Evolutionary conservation across 495 filamentous ascomycete genomes (phyloP), one percentile per base, ranked within the genome.

Genomic region (Neurospora africana): DNA sequence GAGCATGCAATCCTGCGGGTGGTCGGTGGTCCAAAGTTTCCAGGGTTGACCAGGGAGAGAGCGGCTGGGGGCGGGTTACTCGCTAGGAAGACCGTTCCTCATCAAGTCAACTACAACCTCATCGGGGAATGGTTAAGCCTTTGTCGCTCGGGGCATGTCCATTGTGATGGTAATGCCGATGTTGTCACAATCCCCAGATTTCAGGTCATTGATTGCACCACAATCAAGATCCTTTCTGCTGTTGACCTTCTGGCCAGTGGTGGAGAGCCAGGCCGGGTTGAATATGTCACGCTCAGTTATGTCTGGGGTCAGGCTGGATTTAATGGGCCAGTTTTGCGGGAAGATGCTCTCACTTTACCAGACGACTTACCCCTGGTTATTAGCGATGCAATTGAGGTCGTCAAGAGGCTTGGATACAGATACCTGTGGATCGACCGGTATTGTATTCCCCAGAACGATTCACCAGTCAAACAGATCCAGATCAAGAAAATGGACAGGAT

Each of bases 351-450:
- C 27, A 15, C 53, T 19, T 23, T 61, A 33, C 53, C 53, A 33
- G 7, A 33, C 0, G 27, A 33, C 0, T 17, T 61, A 9, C 53
- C 53, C 2, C 53, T 61, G 27, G 53, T 19, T 15, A 33, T 61
- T 3, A 61, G 27, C 23, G 53, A 61, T 61, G 53, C 53, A 0
- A 61, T 61, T 0, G 7, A 17, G 27, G 53, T 61, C 2, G 53
- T 61, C 27, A 61, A 17, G 53, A 68, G 40, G 30, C 21, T 79
- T 21, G 70, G 71, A 15, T 71, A 69, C n/a, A 72, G 74, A 1
- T 77, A 78, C 67, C 61, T 78, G 5, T 78, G 77, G 77, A 44
- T 78, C 21, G 77, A 79, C 67, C 70, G 68, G 36, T 78, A 76
- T 38, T 79, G 77, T 21, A 76, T 79, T 39, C 69, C 76, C 61